These are phyloP conservation scores for Phytophthora chlamydospora DNA, from an alignment of 352 stramenopile genomes.

Conservation along the genomic window DNA sequence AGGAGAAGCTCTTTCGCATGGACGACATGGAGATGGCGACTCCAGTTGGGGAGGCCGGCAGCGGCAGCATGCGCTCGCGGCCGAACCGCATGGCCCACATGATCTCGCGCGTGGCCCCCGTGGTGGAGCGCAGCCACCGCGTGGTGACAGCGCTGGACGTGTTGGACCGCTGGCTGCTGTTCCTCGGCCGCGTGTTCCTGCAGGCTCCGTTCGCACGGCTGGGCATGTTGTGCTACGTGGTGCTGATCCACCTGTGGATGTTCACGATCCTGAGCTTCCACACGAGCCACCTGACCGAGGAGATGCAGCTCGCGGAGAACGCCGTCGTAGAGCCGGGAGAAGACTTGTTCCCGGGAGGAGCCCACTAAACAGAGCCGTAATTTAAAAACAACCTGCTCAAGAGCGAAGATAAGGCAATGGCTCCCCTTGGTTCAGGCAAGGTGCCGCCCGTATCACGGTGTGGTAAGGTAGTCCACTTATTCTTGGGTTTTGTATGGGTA, in stretches of 20 bases:
- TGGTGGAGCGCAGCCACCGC: slow-evolving; percentile 72
- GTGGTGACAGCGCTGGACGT: slow-evolving; percentile 70
- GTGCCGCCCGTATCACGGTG: no score
- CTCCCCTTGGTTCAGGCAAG: no score
- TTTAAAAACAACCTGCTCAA: no score
- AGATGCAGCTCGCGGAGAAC: slow-evolving; percentile 56
- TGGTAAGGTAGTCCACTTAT: no score
- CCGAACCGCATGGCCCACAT: slow-evolving; percentile 71
- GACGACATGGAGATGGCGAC: slow-evolving; percentile 78
- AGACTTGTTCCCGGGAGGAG: slow-evolving; percentile 36
- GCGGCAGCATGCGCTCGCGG: slow-evolving; percentile 40
- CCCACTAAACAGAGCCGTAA: slow-evolving; percentile 12
- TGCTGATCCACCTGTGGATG: slow-evolving; percentile 86
- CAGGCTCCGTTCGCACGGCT: slow-evolving; percentile 78
- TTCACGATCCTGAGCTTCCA: slow-evolving; percentile 89
- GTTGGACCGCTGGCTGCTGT: slow-evolving; percentile 77
- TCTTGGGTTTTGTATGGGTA: background rate
- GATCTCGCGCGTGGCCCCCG: slow-evolving; percentile 66
- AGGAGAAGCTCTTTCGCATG: slow-evolving; percentile 68
- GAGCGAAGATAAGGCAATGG: no score
- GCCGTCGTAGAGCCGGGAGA: slow-evolving; percentile 29
- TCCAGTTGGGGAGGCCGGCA: slow-evolving; percentile 41
- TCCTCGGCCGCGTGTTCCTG: slow-evolving; percentile 81
- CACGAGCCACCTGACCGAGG: slow-evolving; percentile 84
- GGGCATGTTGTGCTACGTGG: slow-evolving; percentile 75